A percentile compares a stretch with the other conserved stretches of the same genome.
phyloP scores from a whole-genome alignment of 192 early-diverging fungal species.

The Piromyces sp. region DNA sequence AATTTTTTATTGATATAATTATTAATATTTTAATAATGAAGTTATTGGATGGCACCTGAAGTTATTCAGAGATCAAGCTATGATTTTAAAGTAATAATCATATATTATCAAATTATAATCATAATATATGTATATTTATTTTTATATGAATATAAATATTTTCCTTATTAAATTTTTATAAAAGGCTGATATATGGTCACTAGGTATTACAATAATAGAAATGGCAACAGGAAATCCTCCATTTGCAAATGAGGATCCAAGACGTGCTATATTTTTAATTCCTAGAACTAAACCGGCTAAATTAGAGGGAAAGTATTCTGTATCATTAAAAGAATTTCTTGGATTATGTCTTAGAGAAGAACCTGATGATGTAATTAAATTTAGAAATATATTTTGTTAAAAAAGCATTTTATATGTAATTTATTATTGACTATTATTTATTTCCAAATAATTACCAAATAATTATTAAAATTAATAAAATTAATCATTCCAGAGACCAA shows the following conservation, averaged over 20 bases:
- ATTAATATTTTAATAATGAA: background rate
- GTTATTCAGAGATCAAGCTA: constrained; percentile 44
- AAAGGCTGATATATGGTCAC: constrained; percentile 95
- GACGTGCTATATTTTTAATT: constrained; percentile 74
- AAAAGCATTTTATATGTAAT: too few relatives aligned
- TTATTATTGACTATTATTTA: too few relatives aligned
- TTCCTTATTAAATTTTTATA: constrained; percentile 8
- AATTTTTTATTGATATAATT: too few relatives aligned
- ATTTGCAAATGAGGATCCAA: constrained; percentile 73
- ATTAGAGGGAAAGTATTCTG: constrained; percentile 61
- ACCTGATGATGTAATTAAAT: constrained; percentile 44
- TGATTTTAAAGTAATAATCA: constrained; percentile 58
- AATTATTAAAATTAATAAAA: too few relatives aligned
- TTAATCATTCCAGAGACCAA: constrained; percentile 39
- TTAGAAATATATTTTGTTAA: constrained; percentile 1
- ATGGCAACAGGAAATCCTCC: constrained; percentile 90
- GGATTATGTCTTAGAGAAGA: constrained; percentile 67
- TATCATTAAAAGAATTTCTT: constrained; percentile 77
- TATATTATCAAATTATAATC: background rate
- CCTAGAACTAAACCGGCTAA: constrained; percentile 62
- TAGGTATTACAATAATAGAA: constrained; percentile 96
- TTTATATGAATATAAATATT: too few relatives aligned
- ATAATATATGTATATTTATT: too few relatives aligned
- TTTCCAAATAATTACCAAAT: too few relatives aligned
- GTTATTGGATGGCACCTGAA: constrained; percentile 76